Evolutionary conservation across 192 early-diverging fungal species (phyloP).

Genomic region (Coemansia sp.): DNA sequence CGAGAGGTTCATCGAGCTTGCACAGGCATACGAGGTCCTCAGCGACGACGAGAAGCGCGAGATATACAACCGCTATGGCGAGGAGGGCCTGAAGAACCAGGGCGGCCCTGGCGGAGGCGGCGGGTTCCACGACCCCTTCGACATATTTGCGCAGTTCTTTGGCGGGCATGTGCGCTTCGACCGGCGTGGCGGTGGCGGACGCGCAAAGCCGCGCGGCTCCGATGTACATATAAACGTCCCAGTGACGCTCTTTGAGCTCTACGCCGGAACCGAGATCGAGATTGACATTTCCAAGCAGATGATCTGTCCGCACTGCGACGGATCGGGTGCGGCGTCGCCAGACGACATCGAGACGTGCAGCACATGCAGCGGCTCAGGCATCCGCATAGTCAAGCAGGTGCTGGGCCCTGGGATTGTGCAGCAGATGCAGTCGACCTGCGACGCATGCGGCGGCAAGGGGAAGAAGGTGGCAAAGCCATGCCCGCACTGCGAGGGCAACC

Average conservation of each 20-base stretch:
- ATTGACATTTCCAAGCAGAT: slow-evolving; percentile 93
- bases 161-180: slow-evolving; percentile 66
- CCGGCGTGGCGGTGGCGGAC: slow-evolving; percentile 42
- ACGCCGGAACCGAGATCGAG: slow-evolving; percentile 79
- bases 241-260: slow-evolving; percentile 91
- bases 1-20: slow-evolving; percentile 85
- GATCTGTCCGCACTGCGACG: slow-evolving; percentile 89
- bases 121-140: slow-evolving; percentile 92
- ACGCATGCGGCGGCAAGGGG: slow-evolving; percentile 87
- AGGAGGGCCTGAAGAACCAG: slow-evolving; percentile 88
- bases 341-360: slow-evolving; percentile 85
- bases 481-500: slow-evolving; percentile 77
- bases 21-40: slow-evolving; percentile 92
- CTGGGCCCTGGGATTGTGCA: slow-evolving; percentile 93
- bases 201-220: slow-evolving; percentile 81
- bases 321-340: slow-evolving; percentile 81
- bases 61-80: slow-evolving; percentile 92
- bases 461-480: slow-evolving; percentile 82
- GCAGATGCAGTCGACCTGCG: slow-evolving; percentile 91
- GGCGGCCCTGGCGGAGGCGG: slow-evolving; percentile 55
- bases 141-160: slow-evolving; percentile 95
- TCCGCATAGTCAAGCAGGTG: slow-evolving; percentile 78
- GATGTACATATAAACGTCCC: slow-evolving; percentile 74
- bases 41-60: slow-evolving; percentile 88
- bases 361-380: slow-evolving; percentile 77